Evolutionary conservation across 345 rosid species (phyloP).

Genomic region (Brassica cretica): DNA sequence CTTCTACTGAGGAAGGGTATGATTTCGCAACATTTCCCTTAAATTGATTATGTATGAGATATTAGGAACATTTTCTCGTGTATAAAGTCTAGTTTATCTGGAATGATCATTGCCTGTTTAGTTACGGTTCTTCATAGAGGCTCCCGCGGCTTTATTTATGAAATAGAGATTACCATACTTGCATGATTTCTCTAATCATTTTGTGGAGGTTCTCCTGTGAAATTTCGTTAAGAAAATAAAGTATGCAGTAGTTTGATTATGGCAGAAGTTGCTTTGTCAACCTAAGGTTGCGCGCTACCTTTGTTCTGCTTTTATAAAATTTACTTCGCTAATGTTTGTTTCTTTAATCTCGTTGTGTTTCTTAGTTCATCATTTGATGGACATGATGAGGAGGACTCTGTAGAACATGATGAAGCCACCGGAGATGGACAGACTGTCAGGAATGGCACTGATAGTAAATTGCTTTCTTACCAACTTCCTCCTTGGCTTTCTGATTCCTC

Average conservation of each 20-base stretch:
- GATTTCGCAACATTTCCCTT: slow-evolving; percentile 31
- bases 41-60: slow-evolving; percentile 17
- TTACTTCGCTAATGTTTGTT: slow-evolving; percentile 11
- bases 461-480: slow-evolving; percentile 60
- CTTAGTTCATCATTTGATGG: slow-evolving; percentile 85
- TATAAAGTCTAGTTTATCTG: background rate
- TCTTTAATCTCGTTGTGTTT: slow-evolving; percentile 22
- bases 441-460: slow-evolving; percentile 68
- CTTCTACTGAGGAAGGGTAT: slow-evolving; percentile 78
- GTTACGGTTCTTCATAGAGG: slow-evolving; percentile 5
- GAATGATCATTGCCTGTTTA: slow-evolving; percentile 13
- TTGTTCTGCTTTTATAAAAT: slow-evolving; percentile 12
- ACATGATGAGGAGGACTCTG: slow-evolving; percentile 70
- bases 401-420: slow-evolving; percentile 62
- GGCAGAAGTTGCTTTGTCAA: slow-evolving; percentile 19
- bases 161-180: background rate
- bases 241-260: slow-evolving; percentile 9
- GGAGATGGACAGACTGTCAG: slow-evolving; percentile 50
- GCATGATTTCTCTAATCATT: slow-evolving; percentile 13
- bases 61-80: background rate
- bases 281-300: slow-evolving; percentile 20
- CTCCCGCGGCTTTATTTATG: background rate
- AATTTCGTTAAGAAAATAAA: background rate
- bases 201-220: slow-evolving; percentile 13
- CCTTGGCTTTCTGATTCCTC: slow-evolving; percentile 83